Evolutionary conservation across 257 asterid genomes (phyloP).

Genomic region (Nicotiana knightiana): DNA sequence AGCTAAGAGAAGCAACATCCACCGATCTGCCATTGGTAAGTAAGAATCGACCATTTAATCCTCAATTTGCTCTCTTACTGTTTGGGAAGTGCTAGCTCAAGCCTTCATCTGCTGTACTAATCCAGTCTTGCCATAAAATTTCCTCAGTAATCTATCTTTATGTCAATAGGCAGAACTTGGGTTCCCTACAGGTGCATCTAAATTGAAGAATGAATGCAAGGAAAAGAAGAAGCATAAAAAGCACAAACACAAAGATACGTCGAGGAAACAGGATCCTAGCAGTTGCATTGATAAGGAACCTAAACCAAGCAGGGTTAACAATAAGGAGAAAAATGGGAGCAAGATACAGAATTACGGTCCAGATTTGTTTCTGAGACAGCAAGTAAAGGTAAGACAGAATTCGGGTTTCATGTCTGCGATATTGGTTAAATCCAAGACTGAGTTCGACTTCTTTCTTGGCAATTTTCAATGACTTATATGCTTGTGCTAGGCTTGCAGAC

Average conservation of each 20-base stretch:
- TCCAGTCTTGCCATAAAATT: background rate
- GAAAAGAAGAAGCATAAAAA: slow-evolving; percentile 32
- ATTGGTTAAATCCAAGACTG: background rate
- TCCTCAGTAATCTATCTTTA: background rate
- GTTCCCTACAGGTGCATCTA: slow-evolving; percentile 25
- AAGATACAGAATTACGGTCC: background rate
- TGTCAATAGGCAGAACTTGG: slow-evolving; percentile 30
- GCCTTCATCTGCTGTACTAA: background rate
- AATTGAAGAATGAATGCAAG: slow-evolving; percentile 23
- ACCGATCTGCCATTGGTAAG: slow-evolving; percentile 33
- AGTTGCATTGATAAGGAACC: slow-evolving; percentile 7
- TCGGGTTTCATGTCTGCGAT: background rate
- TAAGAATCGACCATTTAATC: background rate
- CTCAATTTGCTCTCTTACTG: background rate
- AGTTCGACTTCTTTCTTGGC: background rate
- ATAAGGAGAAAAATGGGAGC: slow-evolving; percentile 30
- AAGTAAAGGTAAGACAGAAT: background rate
- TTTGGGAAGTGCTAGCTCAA: slow-evolving; percentile 11
- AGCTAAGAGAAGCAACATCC: slow-evolving; percentile 29
- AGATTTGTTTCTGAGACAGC: background rate
- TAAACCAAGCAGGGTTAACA: slow-evolving; percentile 23
- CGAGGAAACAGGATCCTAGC: slow-evolving; percentile 29
- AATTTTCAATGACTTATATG: background rate
- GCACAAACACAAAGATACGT: slow-evolving; percentile 30
- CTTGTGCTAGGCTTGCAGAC: background rate